These are phyloP conservation scores for Citrullus colocynthis DNA, from an alignment of 306 rosid species.

Conservation along the genomic window DNA sequence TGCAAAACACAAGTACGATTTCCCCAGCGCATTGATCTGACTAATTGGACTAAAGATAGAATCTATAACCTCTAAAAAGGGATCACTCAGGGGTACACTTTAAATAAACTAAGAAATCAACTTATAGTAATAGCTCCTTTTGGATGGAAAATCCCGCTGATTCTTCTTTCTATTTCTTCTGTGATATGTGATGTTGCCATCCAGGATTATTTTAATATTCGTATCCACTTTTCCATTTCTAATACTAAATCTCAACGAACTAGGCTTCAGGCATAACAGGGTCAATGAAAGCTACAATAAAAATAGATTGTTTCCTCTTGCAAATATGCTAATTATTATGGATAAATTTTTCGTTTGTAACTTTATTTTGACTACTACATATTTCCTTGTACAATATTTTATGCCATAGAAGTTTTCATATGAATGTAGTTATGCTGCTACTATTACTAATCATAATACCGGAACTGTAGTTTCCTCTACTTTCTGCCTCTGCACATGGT, in stretches of 20 bases:
- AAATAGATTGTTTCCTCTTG: not conserved
- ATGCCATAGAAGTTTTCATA: not conserved
- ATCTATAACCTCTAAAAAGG: not conserved
- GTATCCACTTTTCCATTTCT: not conserved
- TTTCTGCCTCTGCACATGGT: not conserved
- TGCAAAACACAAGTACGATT: not conserved
- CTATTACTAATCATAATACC: not conserved
- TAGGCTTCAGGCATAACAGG: not conserved
- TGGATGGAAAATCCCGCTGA: not conserved
- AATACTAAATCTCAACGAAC: not conserved
- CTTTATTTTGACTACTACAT: not conserved
- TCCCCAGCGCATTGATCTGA: not conserved
- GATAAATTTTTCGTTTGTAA: not conserved
- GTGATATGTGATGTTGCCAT: not conserved
- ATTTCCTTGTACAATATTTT: not conserved
- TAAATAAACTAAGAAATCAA: not conserved
- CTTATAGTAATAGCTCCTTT: not conserved
- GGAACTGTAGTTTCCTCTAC: not conserved
- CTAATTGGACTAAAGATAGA: not conserved
- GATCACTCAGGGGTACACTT: not conserved
- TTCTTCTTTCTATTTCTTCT: not conserved
- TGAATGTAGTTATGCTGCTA: not conserved
- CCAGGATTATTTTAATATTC: not conserved
- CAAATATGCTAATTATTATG: not conserved
- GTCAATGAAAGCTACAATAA: not conserved